Percentiles rank a stretch among this genome's conserved stretches.
Evolutionary conservation across 176 grass and related monocot genomes (phyloP).

Genomic region (Musa acuminata): DNA sequence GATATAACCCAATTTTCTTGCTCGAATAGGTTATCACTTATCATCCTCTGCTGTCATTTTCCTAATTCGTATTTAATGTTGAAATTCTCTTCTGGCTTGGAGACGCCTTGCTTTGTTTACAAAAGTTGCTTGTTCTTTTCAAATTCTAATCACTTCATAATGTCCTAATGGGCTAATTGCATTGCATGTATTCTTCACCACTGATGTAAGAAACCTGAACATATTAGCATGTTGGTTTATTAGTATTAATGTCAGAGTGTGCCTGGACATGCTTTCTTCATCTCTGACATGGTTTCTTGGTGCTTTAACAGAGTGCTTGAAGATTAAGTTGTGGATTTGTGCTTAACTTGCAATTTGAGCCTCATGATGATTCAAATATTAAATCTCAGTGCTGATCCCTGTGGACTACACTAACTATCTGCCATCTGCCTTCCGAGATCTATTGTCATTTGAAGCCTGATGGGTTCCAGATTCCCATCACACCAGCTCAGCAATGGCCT

Average conservation of each 20-base stretch:
- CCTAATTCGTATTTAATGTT: background rate
- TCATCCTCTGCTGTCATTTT: background rate
- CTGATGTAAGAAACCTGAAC: too few species aligned
- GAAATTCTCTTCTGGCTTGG: background rate
- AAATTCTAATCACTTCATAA: background rate
- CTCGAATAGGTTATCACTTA: background rate
- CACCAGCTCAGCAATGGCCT: slow-evolving; percentile 95
- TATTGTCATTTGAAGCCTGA: slow-evolving; percentile 27
- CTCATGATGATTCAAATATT: background rate
- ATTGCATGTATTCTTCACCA: too few species aligned
- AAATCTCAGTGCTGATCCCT: background rate
- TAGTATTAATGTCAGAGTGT: too few species aligned
- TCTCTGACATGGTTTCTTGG: background rate
- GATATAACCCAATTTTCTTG: background rate
- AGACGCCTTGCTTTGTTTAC: background rate
- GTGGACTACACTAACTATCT: background rate
- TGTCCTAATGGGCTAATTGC: background rate
- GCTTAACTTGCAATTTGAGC: background rate
- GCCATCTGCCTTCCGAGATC: slow-evolving; percentile 6
- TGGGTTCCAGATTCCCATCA: slow-evolving; percentile 79
- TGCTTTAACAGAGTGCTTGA: background rate
- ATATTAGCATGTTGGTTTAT: too few species aligned
- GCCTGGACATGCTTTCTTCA: background rate
- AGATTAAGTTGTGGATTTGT: background rate
- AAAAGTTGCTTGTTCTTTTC: background rate